Evolutionary conservation across 208 protist genomes (phyloP), one percentile per base, ranked within the genome.

Genomic region (Giardia duodenalis): DNA sequence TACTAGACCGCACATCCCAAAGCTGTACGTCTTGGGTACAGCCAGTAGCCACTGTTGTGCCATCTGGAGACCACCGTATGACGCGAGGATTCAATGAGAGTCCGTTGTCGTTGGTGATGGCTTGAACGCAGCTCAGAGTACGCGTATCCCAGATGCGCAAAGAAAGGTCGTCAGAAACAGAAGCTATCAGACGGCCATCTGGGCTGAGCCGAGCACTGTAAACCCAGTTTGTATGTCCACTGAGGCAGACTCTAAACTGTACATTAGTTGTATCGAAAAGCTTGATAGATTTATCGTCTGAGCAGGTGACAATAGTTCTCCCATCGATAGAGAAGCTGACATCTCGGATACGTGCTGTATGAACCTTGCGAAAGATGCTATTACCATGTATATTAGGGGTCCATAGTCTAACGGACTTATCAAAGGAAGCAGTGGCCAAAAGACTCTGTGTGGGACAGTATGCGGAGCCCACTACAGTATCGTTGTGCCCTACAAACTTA

Each of bases 221-320:
- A 44, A 97, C 96, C 96, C 96, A 97, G 93, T 97, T 96, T 47
- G 93, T 94, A 93, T 97, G 96, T 43, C 96, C 95, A 45, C 44
- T 87, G 19, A 96, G 91, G 0, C 95, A 94, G 92, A 89, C 93
- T 22, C 94, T 46, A 92, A 96, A 96, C 0, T 86, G 47, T 0
- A 93, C 42, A 1, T 93, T 42, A 1, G 42, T 10, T 30, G 30
- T 30, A 45, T 93, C 67, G 91, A 44, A 46, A 44, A 95, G 87
- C 92, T 96, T 96, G 46, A 95, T 90, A 2, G 92, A 95, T 87
- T 96, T 96, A 92, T 96, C 95, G 86, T 96, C 95, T 2, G 95
- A 96, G 10, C 92, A 88, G 30, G 94, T 95, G 0, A 96, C 42
- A 22, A 95, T 91, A 2, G 10, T 86, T 10, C 42, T 30, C 0